A percentile compares a stretch with the other conserved stretches of the same genome.
Conservation (phyloP, 768 basidiomycete species). For the Leucocoprinus birnbaumii region DNA sequence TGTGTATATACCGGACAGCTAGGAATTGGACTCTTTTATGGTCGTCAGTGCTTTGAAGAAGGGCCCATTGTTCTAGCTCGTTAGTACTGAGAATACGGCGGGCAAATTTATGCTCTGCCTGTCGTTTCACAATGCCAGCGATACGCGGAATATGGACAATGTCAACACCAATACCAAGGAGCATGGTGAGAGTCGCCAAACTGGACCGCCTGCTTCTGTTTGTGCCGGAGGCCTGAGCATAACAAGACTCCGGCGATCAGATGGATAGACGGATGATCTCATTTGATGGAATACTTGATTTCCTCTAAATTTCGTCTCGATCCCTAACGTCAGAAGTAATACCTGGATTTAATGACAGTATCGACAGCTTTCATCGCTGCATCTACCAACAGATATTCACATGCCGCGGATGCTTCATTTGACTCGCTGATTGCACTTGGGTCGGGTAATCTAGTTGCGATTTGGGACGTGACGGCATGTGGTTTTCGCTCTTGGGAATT, state of each 20-base stretch:
- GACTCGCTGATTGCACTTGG: constrained; percentile 45
- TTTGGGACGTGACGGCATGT: constrained; percentile 42
- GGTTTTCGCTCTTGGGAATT: constrained; percentile 12
- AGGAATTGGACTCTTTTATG: constrained; percentile 46
- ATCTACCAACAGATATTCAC: constrained; percentile 43
- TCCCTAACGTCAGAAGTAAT: neutral
- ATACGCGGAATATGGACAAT: constrained; percentile 71
- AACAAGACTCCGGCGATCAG: constrained; percentile 3
- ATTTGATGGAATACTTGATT: neutral
- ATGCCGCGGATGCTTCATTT: constrained; percentile 44
- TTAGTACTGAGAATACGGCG: constrained; percentile 61
- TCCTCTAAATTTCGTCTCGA: neutral
- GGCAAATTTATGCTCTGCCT: constrained; percentile 45
- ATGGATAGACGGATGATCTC: neutral
- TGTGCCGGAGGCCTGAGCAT: constrained; percentile 1
- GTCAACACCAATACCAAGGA: constrained; percentile 78
- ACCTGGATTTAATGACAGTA: constrained; percentile 20
- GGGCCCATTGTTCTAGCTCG: constrained; percentile 37
- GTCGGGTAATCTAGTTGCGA: constrained; percentile 39
- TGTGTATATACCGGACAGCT: constrained; percentile 57
- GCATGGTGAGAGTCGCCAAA: constrained; percentile 16
- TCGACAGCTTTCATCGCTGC: constrained; percentile 42
- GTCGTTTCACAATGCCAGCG: constrained; percentile 45
- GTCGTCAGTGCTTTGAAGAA: constrained; percentile 21
- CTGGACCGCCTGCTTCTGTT: neutral